Percentiles rank a stretch among this genome's conserved stretches.
Conservation (phyloP, 306 rosid genomes). For the Cucurbita ficifolia region DNA sequence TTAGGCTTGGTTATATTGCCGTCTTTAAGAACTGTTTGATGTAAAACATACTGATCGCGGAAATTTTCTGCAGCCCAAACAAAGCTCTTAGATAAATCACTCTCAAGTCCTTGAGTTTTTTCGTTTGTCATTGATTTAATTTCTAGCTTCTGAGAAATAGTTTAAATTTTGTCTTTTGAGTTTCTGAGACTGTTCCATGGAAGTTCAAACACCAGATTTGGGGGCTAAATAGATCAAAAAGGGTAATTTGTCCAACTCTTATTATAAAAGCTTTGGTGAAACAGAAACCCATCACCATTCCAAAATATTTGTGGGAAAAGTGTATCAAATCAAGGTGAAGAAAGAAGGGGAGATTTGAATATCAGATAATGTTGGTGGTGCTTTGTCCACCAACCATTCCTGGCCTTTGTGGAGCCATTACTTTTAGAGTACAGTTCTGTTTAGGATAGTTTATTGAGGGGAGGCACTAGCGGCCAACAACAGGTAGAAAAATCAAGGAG, state of each 20-base stretch:
- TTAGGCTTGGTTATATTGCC: neutral
- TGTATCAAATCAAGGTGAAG: neutral
- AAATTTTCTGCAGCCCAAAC: neutral
- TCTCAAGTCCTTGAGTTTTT: neutral
- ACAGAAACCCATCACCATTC: neutral
- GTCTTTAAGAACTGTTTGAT: neutral
- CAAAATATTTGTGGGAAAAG: neutral
- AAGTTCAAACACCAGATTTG: neutral
- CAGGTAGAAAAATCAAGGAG: neutral
- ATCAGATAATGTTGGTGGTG: neutral
- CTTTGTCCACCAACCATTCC: neutral
- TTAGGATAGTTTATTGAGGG: neutral
- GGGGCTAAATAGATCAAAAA: neutral
- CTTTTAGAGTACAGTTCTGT: neutral
- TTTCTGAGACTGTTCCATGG: neutral
- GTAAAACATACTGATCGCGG: neutral
- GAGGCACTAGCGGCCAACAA: neutral
- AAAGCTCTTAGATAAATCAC: neutral
- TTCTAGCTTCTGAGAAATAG: neutral
- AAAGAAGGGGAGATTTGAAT: neutral
- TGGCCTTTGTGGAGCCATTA: neutral
- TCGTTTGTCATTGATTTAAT: no score
- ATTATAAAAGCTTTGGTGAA: neutral
- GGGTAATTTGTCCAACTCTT: neutral
- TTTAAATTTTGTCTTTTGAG: neutral